Evolutionary conservation across 2,329 filamentous ascomycete genomes (phyloP).

Genomic region (Ophiocordyceps robertsii): DNA sequence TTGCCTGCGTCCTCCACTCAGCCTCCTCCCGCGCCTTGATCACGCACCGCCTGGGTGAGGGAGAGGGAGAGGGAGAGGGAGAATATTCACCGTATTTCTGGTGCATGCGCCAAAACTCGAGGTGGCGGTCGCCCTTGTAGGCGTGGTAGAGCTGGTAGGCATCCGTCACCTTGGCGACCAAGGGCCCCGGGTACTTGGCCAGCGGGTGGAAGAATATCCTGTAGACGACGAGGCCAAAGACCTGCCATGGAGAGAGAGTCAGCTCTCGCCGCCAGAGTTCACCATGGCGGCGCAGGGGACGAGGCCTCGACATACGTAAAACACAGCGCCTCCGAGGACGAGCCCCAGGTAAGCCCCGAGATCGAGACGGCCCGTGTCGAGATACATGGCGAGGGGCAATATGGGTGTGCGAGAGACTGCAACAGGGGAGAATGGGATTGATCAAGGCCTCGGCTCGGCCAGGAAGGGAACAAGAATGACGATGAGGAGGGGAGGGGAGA

Average conservation of each 20-base stretch:
- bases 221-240: conserved; percentile 33
- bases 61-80: too few relatives aligned
- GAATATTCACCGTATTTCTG: conserved; percentile 47
- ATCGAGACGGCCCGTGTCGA: conserved; percentile 20
- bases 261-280: background rate
- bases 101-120: conserved; percentile 60
- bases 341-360: conserved; percentile 26
- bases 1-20: conserved; percentile 25
- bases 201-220: conserved; percentile 51
- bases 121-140: conserved; percentile 60
- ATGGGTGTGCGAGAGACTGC: too few relatives aligned
- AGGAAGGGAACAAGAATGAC: too few relatives aligned
- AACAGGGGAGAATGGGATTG: too few relatives aligned
- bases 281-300: background rate
- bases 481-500: too few relatives aligned
- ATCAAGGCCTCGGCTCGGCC: too few relatives aligned
- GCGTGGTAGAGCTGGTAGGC: conserved; percentile 59
- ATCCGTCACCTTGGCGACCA: conserved; percentile 50
- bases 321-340: conserved; percentile 17
- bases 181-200: conserved; percentile 50
- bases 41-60: background rate
- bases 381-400: too few relatives aligned
- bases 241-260: conserved; percentile 12
- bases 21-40: background rate
- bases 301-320: conserved; percentile 30